Percentiles rank a stretch among this genome's conserved stretches.
These are phyloP conservation scores for Flueggea neowawraea DNA, from an alignment of 441 rosid species.

Conservation along the genomic window DNA sequence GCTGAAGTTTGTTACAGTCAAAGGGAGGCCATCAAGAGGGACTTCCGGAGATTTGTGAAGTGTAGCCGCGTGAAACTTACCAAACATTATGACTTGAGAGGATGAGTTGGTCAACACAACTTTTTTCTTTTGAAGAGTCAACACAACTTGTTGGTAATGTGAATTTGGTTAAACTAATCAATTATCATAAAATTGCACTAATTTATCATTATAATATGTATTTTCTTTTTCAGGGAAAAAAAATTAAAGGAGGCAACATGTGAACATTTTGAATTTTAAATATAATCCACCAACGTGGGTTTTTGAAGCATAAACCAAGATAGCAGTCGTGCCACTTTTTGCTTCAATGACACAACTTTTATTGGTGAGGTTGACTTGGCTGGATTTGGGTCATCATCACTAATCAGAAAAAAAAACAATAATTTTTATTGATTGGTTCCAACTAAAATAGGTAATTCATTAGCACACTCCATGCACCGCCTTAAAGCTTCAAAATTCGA, in stretches of 20 bases:
- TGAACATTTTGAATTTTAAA: background rate
- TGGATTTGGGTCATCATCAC: no score
- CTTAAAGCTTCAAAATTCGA: no score
- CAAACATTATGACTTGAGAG: slow-evolving; percentile 14
- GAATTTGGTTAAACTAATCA: background rate
- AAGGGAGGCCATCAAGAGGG: slow-evolving; percentile 13
- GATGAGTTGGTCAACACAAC: slow-evolving; percentile 1
- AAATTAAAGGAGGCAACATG: background rate
- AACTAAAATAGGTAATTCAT: no score
- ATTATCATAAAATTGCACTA: background rate
- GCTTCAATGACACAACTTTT: no score
- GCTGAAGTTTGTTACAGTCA: background rate
- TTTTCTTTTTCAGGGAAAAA: background rate
- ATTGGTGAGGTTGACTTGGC: no score
- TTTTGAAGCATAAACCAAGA: no score
- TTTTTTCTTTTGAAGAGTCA: no score
- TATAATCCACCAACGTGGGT: background rate
- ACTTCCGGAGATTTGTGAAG: slow-evolving; percentile 13
- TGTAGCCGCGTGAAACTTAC: slow-evolving; percentile 23
- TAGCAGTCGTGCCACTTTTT: no score
- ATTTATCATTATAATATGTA: background rate
- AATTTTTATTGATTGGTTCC: no score
- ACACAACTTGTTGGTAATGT: background rate
- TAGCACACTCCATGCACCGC: no score
- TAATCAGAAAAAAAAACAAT: no score